Base-by-base conservation (phyloP, 148 eudicot species). In the Rhododendron griersonianum region DNA sequence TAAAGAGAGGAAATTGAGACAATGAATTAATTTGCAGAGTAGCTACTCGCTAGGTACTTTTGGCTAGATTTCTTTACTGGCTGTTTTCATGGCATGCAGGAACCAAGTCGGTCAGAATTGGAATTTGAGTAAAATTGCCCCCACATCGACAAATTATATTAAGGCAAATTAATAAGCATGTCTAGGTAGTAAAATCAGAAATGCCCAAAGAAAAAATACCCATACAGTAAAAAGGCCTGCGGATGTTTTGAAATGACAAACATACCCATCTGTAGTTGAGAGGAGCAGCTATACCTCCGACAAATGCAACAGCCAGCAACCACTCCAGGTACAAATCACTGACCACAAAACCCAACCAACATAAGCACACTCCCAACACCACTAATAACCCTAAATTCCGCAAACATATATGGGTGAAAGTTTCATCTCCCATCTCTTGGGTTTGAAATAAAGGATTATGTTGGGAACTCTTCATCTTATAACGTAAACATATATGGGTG, bases 211-310 rank as follows among this genome's bases (percentile, higher is more conserved):
- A 45, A 83, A 1, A 18, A 67, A 63, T 14, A 25, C 37, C 13
- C 14, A 69, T 28, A 25, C 28, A 8, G 47, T 25, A 25, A 71
- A 51, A 3, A 37, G 18, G 45, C 63, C 37, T 10, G 76, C 10
- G 1, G 16, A 88, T 39, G 45, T 28, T 45, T 78, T 15, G 11
- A 45, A 80, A 18, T 61, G 55, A 53, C 5, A 47, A 59, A 83
- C 92, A 25, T 90, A 94, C 98, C 99, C 99, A 97, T 81, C 99
- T 91, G 85, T 97, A 94, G 84, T 97, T 97, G 57, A 97, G 93
- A 77, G 98, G 98, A 87, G 99, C 99, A 63, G 90, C 86, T 77
- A 97, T 94, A 75, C 95, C 99, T 51, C 99, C 98, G 81, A 93
- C 90, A 87, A 86, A 94, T 35, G 99, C 86, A 85, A 97, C 90